These are phyloP conservation scores for Chalciporus piperatus DNA, from an alignment of 768 basidiomycete species.

Conservation along the genomic window DNA sequence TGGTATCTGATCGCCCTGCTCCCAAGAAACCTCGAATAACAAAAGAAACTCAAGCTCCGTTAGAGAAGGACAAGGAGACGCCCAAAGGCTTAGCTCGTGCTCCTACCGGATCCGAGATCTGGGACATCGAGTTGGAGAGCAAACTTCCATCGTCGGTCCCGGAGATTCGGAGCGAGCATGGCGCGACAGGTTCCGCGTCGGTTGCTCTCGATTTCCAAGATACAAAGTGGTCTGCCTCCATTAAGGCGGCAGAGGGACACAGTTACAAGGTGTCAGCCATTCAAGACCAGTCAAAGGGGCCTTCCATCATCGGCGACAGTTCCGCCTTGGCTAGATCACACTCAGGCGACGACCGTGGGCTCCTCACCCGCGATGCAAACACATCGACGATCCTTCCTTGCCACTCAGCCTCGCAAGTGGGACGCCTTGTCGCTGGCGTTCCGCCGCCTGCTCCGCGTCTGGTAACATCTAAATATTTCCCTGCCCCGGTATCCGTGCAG, in stretches of 20 bases:
- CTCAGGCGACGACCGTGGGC: conserved; percentile 1
- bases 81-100: not conserved
- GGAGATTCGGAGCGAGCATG: conserved; percentile 17
- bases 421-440: conserved; percentile 10
- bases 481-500: not conserved
- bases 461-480: conserved; percentile 16
- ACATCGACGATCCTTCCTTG: conserved; percentile 42
- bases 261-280: not conserved
- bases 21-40: conserved; percentile 6
- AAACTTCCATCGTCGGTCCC: conserved; percentile 21
- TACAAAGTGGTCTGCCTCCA: conserved; percentile 27
- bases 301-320: not conserved
- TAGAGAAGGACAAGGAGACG: not conserved
- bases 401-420: conserved; percentile 55
- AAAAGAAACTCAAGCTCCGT: not conserved
- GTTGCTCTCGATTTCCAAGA: conserved; percentile 37
- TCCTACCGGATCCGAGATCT: conserved; percentile 41
- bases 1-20: conserved; percentile 16
- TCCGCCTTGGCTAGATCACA: conserved; percentile 28
- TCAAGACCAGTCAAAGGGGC: not conserved
- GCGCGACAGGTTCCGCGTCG: conserved; percentile 18
- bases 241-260: conserved; percentile 1
- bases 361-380: conserved; percentile 1
- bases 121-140: conserved; percentile 53
- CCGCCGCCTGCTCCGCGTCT: not conserved